A percentile compares a stretch with the other conserved stretches of the same genome.
These are phyloP conservation scores for Lyophyllum atratum DNA, from an alignment of 768 basidiomycete genomes.

Conservation along the genomic window DNA sequence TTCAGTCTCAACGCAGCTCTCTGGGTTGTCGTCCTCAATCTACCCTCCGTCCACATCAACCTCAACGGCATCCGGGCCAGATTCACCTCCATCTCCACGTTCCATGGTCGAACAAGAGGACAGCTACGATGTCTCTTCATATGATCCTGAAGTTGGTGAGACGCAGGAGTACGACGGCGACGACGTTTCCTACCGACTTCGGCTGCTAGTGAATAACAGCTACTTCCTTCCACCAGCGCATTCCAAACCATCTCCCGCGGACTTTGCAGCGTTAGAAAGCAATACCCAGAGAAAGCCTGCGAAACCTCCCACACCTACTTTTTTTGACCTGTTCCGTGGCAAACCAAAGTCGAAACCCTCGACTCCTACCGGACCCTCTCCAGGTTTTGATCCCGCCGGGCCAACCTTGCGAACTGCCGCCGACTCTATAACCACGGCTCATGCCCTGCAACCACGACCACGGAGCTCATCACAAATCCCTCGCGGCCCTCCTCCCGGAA, in stretches of 20 bases:
- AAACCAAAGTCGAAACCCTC: slow-evolving; percentile 67
- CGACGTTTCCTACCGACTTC: slow-evolving; percentile 84
- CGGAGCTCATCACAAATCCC: slow-evolving; percentile 39
- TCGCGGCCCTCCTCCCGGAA: slow-evolving; percentile 32
- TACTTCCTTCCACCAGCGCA: slow-evolving; percentile 91
- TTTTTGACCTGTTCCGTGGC: slow-evolving; percentile 74
- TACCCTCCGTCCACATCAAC: slow-evolving; percentile 78
- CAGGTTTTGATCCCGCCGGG: slow-evolving; percentile 35
- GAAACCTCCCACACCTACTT: slow-evolving; percentile 49
- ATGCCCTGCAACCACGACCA: slow-evolving; percentile 30
- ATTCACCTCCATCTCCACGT: slow-evolving; percentile 65
- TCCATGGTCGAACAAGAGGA: slow-evolving; percentile 49
- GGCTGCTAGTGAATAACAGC: slow-evolving; percentile 82
- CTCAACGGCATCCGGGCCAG: slow-evolving; percentile 61
- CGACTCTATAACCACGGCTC: slow-evolving; percentile 56
- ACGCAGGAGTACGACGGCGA: slow-evolving; percentile 62
- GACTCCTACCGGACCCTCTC: slow-evolving; percentile 41
- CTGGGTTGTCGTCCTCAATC: slow-evolving; percentile 71
- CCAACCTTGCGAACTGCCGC: slow-evolving; percentile 67
- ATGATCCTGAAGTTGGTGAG: slow-evolving; percentile 50
- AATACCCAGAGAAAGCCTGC: slow-evolving; percentile 46
- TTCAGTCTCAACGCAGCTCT: slow-evolving; percentile 63
- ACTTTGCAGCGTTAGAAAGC: slow-evolving; percentile 47
- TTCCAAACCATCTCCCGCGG: slow-evolving; percentile 72
- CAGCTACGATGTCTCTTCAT: slow-evolving; percentile 46